phyloP scores from a whole-genome alignment of 192 early-diverging fungal species.

The Coemansia sp. region DNA sequence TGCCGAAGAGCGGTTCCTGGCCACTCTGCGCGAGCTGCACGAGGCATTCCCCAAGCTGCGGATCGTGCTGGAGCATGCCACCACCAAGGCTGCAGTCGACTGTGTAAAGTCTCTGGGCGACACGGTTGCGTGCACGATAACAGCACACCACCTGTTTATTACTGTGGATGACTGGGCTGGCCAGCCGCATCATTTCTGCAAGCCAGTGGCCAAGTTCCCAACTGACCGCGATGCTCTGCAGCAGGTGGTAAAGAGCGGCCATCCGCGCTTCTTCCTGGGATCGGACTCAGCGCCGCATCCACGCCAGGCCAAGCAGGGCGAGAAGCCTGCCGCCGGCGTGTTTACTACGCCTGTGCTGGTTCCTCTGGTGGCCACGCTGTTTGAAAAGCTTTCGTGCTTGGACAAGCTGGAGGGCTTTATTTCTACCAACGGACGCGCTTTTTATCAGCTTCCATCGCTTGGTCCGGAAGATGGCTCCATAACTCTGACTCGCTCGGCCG shows the following conservation, averaged over 20 bases:
- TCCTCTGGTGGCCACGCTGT: constrained; percentile 84
- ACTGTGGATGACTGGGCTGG: constrained; percentile 98
- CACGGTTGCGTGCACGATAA: constrained; percentile 93
- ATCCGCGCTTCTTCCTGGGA: constrained; percentile 95
- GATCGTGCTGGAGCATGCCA: constrained; percentile 97
- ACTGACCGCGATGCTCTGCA: constrained; percentile 87
- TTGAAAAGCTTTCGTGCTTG: constrained; percentile 84
- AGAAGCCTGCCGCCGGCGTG: constrained; percentile 80
- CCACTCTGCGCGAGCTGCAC: constrained; percentile 82
- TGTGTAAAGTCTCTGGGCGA: constrained; percentile 86
- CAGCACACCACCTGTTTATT: constrained; percentile 90
- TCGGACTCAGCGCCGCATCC: constrained; percentile 97
- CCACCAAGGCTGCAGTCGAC: constrained; percentile 90
- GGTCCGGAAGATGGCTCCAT: constrained; percentile 18
- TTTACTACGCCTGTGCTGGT: constrained; percentile 85
- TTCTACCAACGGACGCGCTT: constrained; percentile 77
- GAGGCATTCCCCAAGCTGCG: constrained; percentile 86
- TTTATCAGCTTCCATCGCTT: constrained; percentile 74
- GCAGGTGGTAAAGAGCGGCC: constrained; percentile 77
- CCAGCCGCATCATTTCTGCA: constrained; percentile 94
- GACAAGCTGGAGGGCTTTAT: constrained; percentile 80
- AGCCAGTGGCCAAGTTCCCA: constrained; percentile 97
- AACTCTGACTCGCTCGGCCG: constrained; percentile 24
- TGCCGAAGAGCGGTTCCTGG: constrained; percentile 90
- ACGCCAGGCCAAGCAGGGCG: constrained; percentile 78